Base-by-base conservation (phyloP, 2,329 filamentous ascomycete species). In the Torrubiella hemipterigena region DNA sequence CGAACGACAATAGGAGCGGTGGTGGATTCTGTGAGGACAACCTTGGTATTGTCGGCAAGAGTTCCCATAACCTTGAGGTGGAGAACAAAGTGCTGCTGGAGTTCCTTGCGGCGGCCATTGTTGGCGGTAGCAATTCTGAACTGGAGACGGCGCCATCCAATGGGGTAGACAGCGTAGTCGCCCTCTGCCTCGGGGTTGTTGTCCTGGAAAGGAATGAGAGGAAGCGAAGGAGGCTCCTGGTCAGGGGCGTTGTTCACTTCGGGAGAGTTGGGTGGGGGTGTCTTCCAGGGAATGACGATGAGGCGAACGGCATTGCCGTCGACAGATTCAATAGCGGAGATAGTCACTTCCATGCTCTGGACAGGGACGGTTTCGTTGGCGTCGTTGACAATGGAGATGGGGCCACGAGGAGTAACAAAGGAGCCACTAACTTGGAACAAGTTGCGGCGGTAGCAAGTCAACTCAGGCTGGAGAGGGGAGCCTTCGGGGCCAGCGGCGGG, bases 201-300 rank as follows among this genome's bases (percentile, higher is more conserved):
- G n/a, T 77, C 71, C 24, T 73, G 68, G 45, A 75, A 75, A 5
- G 73, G 71, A 30, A 77, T 72, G 38, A 95, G 58, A 1, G 84
- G 83, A 36, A 94, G 77, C 2, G 84, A 72, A 1, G 81, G 74
- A 5, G 89, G 89, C 51, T 96, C 89, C 49, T 89, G 86, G 51
- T 96, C 89, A 1, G 63, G 63, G 2, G 61, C 62, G 38, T 79
- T 73, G 38, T 58, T 67, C 36, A 77, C 65, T 40, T 80, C 73
- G n/a, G 75, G 69, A 4, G 77, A 74, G 55, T 79, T 83, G 30
- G 82, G 83, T 17, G 81, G 83, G 2, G 86, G 87, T 3, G 87
- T 95, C 63, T 96, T 96, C 89, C 89, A 96, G 1, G 89, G 89
- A 37, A 96, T 93, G 7, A 91, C 91, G 40, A 96, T 95, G 39